Evolutionary conservation across 2,329 filamentous ascomycete genomes (phyloP).

Genomic region (Talaromyces albobiverticillius): DNA sequence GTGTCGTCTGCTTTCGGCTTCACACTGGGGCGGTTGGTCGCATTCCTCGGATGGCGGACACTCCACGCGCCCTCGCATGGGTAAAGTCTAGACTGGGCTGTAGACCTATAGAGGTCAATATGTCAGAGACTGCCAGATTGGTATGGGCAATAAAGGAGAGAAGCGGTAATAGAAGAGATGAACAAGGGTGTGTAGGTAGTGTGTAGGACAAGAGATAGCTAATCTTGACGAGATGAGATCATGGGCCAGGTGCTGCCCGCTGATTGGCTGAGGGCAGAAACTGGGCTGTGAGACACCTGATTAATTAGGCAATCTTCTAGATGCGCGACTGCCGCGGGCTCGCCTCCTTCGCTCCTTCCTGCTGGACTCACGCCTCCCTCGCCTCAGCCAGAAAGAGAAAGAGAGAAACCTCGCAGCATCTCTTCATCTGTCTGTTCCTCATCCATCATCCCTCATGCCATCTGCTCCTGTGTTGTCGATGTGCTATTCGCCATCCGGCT

Average conservation of each 20-base stretch:
- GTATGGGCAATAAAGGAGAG: too few relatives aligned
- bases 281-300: too few relatives aligned
- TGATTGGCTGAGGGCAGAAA: background rate
- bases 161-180: too few relatives aligned
- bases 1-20: slow-evolving; percentile 1
- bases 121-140: too few relatives aligned
- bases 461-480: too few relatives aligned
- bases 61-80: slow-evolving; percentile 10
- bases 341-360: background rate
- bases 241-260: background rate
- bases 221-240: too few relatives aligned
- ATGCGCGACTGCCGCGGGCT: slow-evolving; percentile 7
- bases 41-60: slow-evolving; percentile 11
- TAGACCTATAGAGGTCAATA: too few relatives aligned
- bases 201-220: background rate
- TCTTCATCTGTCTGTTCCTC: too few relatives aligned
- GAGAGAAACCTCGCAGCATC: too few relatives aligned
- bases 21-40: background rate
- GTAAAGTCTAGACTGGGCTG: slow-evolving; percentile 1
- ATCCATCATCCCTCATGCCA: background rate
- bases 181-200: background rate
- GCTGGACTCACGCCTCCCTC: too few relatives aligned
- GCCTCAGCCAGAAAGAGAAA: too few relatives aligned
- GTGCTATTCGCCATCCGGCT: too few relatives aligned
- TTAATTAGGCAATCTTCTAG: slow-evolving; percentile 10